Percentiles rank a stretch among this genome's conserved stretches.
phyloP scores from a whole-genome alignment of 2,329 filamentous ascomycete genomes.

The Coniochaeta hoffmannii region DNA sequence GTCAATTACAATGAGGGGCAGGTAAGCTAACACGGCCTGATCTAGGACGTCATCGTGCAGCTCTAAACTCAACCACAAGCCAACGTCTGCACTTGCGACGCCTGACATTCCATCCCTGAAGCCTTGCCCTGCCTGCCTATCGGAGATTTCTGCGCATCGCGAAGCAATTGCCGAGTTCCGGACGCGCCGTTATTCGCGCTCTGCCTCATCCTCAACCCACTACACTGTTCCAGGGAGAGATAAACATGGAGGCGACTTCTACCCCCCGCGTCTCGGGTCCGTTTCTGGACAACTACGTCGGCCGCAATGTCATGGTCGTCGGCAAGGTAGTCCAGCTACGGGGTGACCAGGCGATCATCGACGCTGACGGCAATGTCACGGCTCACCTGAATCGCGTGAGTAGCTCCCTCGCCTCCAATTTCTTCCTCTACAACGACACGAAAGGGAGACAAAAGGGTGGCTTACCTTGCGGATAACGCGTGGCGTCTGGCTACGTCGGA shows the following conservation, averaged over 20 bases:
- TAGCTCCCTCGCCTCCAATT: too few species aligned
- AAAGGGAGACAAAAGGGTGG: constrained; percentile 2
- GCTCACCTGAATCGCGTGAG: constrained; percentile 66
- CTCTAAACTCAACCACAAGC: not conserved
- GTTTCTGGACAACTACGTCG: constrained; percentile 70
- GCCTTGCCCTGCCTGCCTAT: too few species aligned
- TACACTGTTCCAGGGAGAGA: too few species aligned
- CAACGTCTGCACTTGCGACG: not conserved
- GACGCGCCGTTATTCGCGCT: too few species aligned
- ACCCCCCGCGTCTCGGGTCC: constrained; percentile 76
- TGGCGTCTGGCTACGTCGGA: not conserved
- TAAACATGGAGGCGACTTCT: constrained; percentile 58
- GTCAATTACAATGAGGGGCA: not conserved
- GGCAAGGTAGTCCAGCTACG: constrained; percentile 79
- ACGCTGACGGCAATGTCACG: constrained; percentile 71
- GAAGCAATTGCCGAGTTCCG: too few species aligned
- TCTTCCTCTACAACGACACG: not conserved
- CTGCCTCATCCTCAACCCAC: not conserved
- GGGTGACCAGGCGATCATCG: constrained; percentile 73
- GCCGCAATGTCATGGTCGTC: constrained; percentile 71
- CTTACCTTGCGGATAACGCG: not conserved
- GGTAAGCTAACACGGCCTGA: not conserved
- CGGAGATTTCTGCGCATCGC: too few species aligned
- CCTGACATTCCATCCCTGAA: not conserved
- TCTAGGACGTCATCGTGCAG: not conserved